Conservation (phyloP, 176 grass and related monocot species). For the Lolium perenne region DNA sequence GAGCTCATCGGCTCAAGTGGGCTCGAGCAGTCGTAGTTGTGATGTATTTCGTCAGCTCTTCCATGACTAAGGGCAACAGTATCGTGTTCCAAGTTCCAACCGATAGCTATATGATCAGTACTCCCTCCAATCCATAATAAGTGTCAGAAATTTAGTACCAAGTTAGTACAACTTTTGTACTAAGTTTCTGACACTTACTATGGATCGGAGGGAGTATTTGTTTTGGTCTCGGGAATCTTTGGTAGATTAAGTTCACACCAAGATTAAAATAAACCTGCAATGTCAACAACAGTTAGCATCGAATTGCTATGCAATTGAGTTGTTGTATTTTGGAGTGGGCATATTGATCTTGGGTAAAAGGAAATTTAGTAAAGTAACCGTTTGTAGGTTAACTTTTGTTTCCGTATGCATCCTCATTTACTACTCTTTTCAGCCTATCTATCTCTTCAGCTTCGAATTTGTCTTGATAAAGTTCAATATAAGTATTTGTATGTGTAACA, state of each 20-base stretch:
- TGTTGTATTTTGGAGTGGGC: background rate
- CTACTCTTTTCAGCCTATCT: background rate
- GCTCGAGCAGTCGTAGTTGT: background rate
- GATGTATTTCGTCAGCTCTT: background rate
- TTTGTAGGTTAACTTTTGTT: background rate
- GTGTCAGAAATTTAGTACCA: too few relatives aligned
- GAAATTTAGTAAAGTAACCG: background rate
- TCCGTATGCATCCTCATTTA: conserved; percentile 19
- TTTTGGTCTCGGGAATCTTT: background rate
- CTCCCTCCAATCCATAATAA: too few relatives aligned
- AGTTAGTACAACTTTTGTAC: too few relatives aligned
- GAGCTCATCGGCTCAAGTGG: background rate
- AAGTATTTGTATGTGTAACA: background rate
- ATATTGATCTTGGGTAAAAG: background rate
- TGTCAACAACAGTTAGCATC: background rate
- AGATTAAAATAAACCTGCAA: background rate
- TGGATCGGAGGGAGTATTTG: too few relatives aligned
- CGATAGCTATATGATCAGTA: background rate
- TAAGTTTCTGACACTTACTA: too few relatives aligned
- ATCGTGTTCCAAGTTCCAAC: background rate
- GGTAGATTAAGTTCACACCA: background rate
- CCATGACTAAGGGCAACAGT: background rate
- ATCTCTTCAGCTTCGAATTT: background rate
- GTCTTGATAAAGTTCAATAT: background rate
- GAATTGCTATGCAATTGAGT: background rate